Conservation (phyloP, 257 asterid species). For the Eustoma russellianum region DNA sequence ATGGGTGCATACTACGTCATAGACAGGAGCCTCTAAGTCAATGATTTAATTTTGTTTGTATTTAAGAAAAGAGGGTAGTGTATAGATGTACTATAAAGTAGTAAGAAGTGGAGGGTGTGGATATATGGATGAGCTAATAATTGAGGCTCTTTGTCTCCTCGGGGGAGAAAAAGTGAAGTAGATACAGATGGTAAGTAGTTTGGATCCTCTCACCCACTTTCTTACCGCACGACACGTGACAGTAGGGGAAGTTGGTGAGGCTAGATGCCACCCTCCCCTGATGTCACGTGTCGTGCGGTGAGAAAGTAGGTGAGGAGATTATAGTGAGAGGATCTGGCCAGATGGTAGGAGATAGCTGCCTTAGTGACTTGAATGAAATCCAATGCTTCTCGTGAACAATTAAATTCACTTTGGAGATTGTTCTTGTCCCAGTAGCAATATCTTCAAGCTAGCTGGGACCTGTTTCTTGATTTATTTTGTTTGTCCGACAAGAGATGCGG, state of each 20-base stretch:
- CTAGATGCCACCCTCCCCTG: too few species aligned
- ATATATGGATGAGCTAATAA: conserved; percentile 10
- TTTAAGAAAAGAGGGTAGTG: too few species aligned
- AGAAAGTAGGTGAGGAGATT: conserved; percentile 14
- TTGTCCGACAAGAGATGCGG: conserved; percentile 2
- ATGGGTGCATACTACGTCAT: too few species aligned
- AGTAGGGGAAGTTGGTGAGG: too few species aligned
- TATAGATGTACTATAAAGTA: too few species aligned
- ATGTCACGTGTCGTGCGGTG: too few species aligned
- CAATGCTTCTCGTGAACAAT: neutral
- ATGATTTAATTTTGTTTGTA: too few species aligned
- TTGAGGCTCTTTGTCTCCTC: conserved; percentile 39
- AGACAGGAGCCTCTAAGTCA: too few species aligned
- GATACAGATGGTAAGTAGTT: too few species aligned
- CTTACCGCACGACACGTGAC: too few species aligned
- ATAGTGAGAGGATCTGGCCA: too few species aligned
- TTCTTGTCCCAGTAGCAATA: conserved; percentile 27
- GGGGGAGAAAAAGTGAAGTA: conserved; percentile 39
- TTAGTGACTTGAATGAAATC: conserved; percentile 1
- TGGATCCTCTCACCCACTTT: too few species aligned
- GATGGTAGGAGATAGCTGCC: neutral
- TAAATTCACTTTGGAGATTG: conserved; percentile 22
- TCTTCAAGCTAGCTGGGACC: conserved; percentile 30
- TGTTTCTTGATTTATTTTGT: conserved; percentile 7
- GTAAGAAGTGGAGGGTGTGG: neutral